Evolutionary conservation across 495 filamentous ascomycete species (phyloP), one percentile per base, ranked within the genome.

Genomic region (Hypoxylon crocopeplum): DNA sequence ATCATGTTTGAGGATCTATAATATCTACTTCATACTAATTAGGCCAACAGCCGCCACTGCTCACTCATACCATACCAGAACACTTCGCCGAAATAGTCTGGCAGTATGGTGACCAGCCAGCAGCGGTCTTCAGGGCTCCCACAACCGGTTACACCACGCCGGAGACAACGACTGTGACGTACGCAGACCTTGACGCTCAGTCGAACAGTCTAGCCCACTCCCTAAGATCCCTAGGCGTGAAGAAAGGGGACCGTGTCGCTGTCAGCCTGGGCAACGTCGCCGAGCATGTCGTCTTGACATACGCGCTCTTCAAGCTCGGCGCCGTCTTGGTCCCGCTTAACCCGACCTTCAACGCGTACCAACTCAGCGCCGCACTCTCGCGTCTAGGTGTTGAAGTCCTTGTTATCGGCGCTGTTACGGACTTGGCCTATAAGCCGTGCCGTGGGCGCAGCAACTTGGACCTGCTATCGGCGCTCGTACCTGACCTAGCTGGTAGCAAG

Each of bases 271-370:
- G 94, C 1, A 98, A 97, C 65, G 86, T 83, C 22, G 77, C 89
- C 68, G 92, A 96, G 74, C 92, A 86, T 67, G 90, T 89, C 3
- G 84, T 87, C 70, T 72, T 84, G 12, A 95, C 89, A 17, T 97
- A 98, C 74, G 92, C 92, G 4, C 59, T 96, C 16, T 96, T 94
- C 72, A 97, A 98, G 71, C 81, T 97, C 2, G 94, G 94, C 12
- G 94, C 91, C 36, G 87, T 97, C 41, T 77, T 97, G 51, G 93
- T 96, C 1, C 94, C 94, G 1, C 78, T 98, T 25, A 98, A 98
- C 73, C 93, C 92, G 2, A 89, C 86, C 0, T 98, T 97, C 80
- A 97, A 92, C 65, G 75, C 81, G 15, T 68, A 76, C 11, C 94
- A 98, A 72, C 86, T 97, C 7, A 77, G 85, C 12, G 75, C 91